A percentile compares a stretch with the other conserved stretches of the same genome.
Evolutionary conservation across 345 rosid genomes (phyloP).

Genomic region (Luvunga scandens): DNA sequence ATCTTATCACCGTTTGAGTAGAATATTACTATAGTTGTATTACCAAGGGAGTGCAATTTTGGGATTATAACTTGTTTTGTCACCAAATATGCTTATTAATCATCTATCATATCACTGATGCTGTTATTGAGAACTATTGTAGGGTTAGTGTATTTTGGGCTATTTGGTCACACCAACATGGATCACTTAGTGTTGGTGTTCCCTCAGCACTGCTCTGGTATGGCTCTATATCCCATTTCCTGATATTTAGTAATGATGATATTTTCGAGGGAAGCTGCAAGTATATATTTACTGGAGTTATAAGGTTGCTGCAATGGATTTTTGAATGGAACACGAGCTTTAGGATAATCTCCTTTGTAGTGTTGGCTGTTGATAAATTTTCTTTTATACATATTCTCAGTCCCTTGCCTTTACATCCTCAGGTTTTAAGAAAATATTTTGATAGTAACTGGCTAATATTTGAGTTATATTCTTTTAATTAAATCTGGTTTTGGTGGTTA

Average conservation of each 20-base stretch:
- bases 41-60: constrained; percentile 21
- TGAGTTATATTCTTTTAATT: neutral
- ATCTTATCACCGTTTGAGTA: neutral
- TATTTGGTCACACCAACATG: constrained; percentile 53
- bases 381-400: neutral
- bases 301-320: constrained; percentile 16
- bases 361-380: neutral
- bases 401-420: neutral
- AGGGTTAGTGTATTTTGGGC: constrained; percentile 59
- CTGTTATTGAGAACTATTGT: constrained; percentile 50
- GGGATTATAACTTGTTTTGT: constrained; percentile 23
- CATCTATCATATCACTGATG: constrained; percentile 34
- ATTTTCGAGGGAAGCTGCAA: constrained; percentile 23
- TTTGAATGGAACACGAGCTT: neutral
- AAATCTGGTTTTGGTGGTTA: constrained; percentile 1
- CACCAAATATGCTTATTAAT: constrained; percentile 24
- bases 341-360: constrained; percentile 11
- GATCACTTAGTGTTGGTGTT: constrained; percentile 53
- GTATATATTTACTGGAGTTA: constrained; percentile 15
- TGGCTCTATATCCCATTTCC: constrained; percentile 45
- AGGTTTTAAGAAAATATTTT: neutral
- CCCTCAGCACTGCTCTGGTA: constrained; percentile 55
- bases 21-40: constrained; percentile 1
- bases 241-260: constrained; percentile 33
- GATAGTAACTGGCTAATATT: neutral